phyloP scores from a whole-genome alignment of 257 asterid genomes.

The Solanum megistacrolobum region DNA sequence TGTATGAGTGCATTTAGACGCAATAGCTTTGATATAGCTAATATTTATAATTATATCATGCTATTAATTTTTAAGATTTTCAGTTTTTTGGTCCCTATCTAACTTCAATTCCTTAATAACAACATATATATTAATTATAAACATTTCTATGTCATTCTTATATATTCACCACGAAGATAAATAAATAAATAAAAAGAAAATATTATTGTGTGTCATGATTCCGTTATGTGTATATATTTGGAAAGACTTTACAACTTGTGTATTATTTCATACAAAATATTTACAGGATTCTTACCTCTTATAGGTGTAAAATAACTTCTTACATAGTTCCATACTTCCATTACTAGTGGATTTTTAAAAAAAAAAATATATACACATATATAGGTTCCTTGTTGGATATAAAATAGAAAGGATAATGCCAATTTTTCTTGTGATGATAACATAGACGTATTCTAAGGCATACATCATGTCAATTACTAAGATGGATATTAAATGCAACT shows the following conservation, averaged over 20 bases:
- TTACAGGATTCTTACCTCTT: background rate
- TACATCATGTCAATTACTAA: background rate
- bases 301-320: background rate
- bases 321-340: background rate
- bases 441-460: background rate
- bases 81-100: background rate
- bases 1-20: background rate
- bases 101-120: background rate
- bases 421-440: background rate
- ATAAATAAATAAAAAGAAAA: background rate
- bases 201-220: background rate
- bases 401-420: background rate
- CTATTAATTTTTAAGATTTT: background rate
- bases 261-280: background rate
- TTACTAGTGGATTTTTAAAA: background rate
- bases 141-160: background rate
- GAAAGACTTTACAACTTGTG: background rate
- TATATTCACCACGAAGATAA: background rate
- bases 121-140: too few relatives aligned
- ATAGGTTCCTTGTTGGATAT: background rate
- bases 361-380: rapidly evolving
- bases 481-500: background rate
- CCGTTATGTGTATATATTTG: background rate
- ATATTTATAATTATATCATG: too few relatives aligned
- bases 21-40: background rate